Conservation (phyloP, 345 rosid genomes). For the Melaleuca alternifolia region DNA sequence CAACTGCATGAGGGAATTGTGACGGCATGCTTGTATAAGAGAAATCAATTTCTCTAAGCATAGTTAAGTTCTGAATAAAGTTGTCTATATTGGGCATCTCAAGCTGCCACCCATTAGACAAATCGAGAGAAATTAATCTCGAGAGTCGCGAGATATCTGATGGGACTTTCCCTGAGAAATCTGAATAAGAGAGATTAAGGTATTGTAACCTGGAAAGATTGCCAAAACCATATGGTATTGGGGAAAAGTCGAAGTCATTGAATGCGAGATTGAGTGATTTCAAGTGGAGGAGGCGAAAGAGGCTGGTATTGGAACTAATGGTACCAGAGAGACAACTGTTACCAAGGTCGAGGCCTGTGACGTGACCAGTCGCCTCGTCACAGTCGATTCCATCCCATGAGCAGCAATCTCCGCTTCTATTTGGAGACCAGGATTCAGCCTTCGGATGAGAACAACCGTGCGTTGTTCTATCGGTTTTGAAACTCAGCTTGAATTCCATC, state of each 20-base stretch:
- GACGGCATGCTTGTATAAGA: rapidly evolving
- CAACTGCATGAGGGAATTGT: background rate
- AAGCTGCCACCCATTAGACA: background rate
- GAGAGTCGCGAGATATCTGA: background rate
- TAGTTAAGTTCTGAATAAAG: background rate
- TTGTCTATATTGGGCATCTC: background rate
- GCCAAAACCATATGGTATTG: background rate
- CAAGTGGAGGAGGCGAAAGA: background rate
- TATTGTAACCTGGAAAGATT: background rate
- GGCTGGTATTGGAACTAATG: background rate
- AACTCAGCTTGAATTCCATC: too few relatives aligned
- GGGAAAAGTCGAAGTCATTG: background rate
- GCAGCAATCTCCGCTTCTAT: background rate
- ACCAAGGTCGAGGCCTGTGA: background rate
- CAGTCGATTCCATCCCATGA: background rate
- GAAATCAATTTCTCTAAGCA: background rate
- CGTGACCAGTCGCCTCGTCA: background rate
- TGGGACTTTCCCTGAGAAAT: background rate
- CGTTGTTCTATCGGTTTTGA: too few relatives aligned
- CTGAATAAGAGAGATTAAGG: background rate
- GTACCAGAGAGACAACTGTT: background rate
- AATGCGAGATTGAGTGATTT: background rate
- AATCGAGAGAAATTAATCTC: background rate
- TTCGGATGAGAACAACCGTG: background rate
- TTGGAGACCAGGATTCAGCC: background rate